These are phyloP conservation scores for Zoysia japonica DNA, from an alignment of 176 grass and related monocot species.

Conservation along the genomic window DNA sequence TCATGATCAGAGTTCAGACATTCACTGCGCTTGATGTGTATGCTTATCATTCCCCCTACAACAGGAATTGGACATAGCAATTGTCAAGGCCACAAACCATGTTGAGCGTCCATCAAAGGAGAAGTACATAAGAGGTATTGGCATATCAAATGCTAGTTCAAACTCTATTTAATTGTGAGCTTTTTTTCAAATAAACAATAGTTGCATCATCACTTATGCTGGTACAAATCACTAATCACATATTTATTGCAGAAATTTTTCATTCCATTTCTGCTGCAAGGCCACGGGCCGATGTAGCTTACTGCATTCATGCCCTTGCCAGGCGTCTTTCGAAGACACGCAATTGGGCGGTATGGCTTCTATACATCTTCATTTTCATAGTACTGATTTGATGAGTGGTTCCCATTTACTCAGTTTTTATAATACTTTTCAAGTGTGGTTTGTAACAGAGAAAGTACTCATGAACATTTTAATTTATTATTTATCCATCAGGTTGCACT, in stretches of 20 bases:
- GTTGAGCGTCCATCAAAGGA: constrained; percentile 84
- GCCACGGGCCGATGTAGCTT: constrained; percentile 95
- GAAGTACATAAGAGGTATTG: constrained; percentile 88
- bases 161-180: background rate
- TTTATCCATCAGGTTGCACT: constrained; percentile 68
- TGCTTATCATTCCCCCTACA: background rate
- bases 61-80: constrained; percentile 97
- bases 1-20: constrained; percentile 20
- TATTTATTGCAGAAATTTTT: constrained; percentile 81
- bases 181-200: constrained; percentile 4
- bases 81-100: constrained; percentile 98
- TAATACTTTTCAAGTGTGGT: background rate
- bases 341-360: constrained; percentile 83
- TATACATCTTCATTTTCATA: background rate
- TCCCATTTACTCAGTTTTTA: constrained; percentile 15
- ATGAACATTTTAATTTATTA: constrained; percentile 34
- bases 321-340: constrained; percentile 94
- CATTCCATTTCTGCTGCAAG: constrained; percentile 94
- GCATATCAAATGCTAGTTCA: background rate
- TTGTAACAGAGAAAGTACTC: background rate
- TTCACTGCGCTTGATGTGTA: background rate
- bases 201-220: background rate
- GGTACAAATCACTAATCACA: background rate
- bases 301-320: constrained; percentile 98
- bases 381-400: background rate